phyloP scores from a whole-genome alignment of 352 stramenopile species.

The Globisporangium mamillatum region DNA sequence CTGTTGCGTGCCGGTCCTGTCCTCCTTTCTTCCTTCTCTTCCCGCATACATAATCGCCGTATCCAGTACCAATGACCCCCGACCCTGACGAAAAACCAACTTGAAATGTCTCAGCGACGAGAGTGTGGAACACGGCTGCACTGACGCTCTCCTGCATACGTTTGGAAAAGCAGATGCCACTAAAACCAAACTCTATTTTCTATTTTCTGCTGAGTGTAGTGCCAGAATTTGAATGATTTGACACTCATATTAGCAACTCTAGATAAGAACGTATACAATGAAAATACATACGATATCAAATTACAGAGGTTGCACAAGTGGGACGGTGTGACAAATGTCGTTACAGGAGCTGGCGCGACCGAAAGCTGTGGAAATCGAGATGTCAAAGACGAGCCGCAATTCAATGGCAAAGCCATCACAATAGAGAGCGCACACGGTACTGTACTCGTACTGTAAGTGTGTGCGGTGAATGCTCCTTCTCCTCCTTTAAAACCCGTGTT shows the following conservation, averaged over 20 bases:
- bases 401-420: neutral
- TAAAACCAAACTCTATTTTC: neutral
- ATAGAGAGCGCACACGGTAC: neutral
- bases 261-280: neutral
- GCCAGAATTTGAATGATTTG: neutral
- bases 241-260: too few relatives aligned
- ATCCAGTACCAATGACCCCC: slow-evolving; percentile 5
- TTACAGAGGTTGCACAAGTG: neutral
- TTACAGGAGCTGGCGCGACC: slow-evolving; percentile 8
- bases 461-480: neutral
- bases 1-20: neutral
- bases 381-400: neutral
- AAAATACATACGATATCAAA: neutral
- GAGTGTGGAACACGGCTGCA: neutral
- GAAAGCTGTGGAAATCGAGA: neutral
- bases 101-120: slow-evolving; percentile 3
- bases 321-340: slow-evolving; percentile 17
- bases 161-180: neutral
- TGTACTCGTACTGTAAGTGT: neutral
- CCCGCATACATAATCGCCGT: slow-evolving; percentile 6
- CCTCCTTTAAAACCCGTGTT: neutral
- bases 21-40: neutral
- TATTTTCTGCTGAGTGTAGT: neutral
- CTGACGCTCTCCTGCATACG: neutral
- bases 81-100: slow-evolving; percentile 5